phyloP scores from a whole-genome alignment of 2,329 filamentous ascomycete species.

The Fusarium denticulatum region DNA sequence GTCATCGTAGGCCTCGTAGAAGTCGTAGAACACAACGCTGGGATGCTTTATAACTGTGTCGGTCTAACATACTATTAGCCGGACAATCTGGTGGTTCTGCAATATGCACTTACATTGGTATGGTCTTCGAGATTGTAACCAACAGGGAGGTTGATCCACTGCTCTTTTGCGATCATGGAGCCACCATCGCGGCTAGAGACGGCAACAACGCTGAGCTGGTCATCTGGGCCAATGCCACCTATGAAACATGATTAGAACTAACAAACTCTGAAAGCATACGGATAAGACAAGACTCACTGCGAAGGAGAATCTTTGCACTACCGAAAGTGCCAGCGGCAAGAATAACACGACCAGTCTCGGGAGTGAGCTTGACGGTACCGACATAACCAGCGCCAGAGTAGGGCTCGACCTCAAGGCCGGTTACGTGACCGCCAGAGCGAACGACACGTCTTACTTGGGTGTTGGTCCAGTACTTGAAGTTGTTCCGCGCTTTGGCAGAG shows the following conservation, averaged over 20 bases:
- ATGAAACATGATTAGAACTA: background rate
- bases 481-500: background rate
- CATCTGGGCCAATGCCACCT: slow-evolving; percentile 14
- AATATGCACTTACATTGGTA: background rate
- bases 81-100: accelerated
- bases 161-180: slow-evolving; percentile 4
- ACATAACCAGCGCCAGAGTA: slow-evolving; percentile 1
- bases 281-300: background rate
- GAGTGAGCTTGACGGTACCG: slow-evolving; percentile 10
- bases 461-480: slow-evolving; percentile 16
- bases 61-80: background rate
- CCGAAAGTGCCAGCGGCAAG: slow-evolving; percentile 10
- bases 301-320: slow-evolving; percentile 10
- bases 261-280: accelerated
- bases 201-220: slow-evolving; percentile 2
- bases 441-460: slow-evolving; percentile 6
- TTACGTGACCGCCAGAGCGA: slow-evolving; percentile 9
- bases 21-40: slow-evolving; percentile 9
- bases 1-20: slow-evolving; percentile 1
- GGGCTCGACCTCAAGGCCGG: background rate
- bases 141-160: slow-evolving; percentile 15
- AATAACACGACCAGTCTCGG: slow-evolving; percentile 8
- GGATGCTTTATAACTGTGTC: slow-evolving; percentile 7
- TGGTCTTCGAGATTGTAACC: slow-evolving; percentile 13
- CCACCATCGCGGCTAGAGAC: background rate